These are phyloP conservation scores for Phaffomyces thermotolerans DNA, from an alignment of 805 yeast species.

Conservation along the genomic window DNA sequence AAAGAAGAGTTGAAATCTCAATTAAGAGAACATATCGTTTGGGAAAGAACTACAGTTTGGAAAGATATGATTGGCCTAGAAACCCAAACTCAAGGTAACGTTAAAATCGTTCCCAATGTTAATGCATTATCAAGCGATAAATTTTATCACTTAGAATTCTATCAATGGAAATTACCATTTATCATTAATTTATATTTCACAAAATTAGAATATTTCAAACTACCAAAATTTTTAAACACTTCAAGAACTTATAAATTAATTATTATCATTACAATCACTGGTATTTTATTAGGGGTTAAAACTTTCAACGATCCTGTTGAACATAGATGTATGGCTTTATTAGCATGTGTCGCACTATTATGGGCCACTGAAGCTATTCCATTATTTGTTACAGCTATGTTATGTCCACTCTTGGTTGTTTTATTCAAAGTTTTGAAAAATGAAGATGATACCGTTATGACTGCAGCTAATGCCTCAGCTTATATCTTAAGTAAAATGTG, in stretches of 20 bases:
- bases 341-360: conserved; percentile 56
- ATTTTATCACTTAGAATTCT: conserved; percentile 28
- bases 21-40: conserved; percentile 84
- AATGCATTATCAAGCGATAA: conserved; percentile 20
- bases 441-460: conserved; percentile 45
- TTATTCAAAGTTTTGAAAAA: conserved; percentile 55
- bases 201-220: conserved; percentile 24
- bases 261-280: conserved; percentile 44
- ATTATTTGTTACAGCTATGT: conserved; percentile 79
- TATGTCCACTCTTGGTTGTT: conserved; percentile 77
- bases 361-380: conserved; percentile 98
- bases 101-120: conserved; percentile 32
- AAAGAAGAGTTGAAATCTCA: conserved; percentile 50
- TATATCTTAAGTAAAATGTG: conserved; percentile 81
- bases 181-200: conserved; percentile 21
- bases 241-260: conserved; percentile 42
- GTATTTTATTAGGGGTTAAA: conserved; percentile 46
- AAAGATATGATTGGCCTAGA: conserved; percentile 87
- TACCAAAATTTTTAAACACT: conserved; percentile 44
- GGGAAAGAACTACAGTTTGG: conserved; percentile 97
- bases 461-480: conserved; percentile 57
- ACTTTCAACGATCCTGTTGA: conserved; percentile 57
- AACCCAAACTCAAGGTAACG: conserved; percentile 43
- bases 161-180: conserved; percentile 26
- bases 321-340: conserved; percentile 58